Base-by-base conservation (phyloP, 176 grass and related monocot species). In the Canna indica region DNA sequence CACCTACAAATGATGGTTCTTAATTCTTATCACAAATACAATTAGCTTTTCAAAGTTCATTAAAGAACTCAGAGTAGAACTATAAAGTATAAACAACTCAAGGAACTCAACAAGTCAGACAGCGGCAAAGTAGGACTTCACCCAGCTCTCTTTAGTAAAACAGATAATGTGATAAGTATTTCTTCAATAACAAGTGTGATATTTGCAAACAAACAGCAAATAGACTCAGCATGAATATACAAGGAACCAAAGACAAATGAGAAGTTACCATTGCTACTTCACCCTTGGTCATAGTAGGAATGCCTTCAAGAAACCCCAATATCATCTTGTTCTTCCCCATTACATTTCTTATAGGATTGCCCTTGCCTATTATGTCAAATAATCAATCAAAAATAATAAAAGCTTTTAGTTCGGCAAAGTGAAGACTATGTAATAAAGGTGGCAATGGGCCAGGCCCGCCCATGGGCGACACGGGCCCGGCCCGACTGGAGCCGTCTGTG, bases 241-340 rank as follows among this genome's bases (percentile, higher is more conserved):
- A 59, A 68, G 26, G 26, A 63, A 31, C 35, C 13, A 35, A 33
- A 75, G 36, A 54, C 36, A 45, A 77, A 0, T 50, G 53, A 73
- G 70, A 50, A 81, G 64, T 76, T 91, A 97, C 88, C 86, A 97
- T 87, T 73, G 93, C 85, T 67, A 92, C 86, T 90, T 97, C 88
- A 65, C 82, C 80, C 84, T 87, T 92, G 38, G 84, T 72, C 88
- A 90, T 97, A 47, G 88, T 92, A 73, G 84, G 86, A 79, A 92
- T 89, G 27, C 88, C 81, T 92, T 97, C 93, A 81, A 80, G 80
- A 75, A 97, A 87, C 50, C 88, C 93, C 67, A 97, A 77, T 75
- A 97, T 90, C 93, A 90, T 97, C 75, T 92, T 92, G 83, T 88
- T 97, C 80, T 85, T 97, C 78, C 88, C 88, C 68, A 92, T 74